These are phyloP conservation scores for Trichophyton rubrum DNA, from an alignment of 2,329 filamentous ascomycete species.

Conservation along the genomic window DNA sequence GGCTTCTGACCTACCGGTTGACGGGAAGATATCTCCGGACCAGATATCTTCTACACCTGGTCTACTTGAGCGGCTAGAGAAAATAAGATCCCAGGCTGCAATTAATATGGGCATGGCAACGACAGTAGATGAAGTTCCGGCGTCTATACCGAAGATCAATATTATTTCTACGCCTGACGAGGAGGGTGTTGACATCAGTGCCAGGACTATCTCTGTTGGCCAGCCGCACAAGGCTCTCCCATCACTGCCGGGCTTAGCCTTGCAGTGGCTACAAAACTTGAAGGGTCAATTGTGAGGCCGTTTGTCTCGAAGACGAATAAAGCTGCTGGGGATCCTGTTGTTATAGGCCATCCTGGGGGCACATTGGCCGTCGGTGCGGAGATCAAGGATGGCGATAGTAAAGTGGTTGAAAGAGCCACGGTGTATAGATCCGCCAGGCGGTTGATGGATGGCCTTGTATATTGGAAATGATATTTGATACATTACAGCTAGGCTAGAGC, in stretches of 20 bases:
- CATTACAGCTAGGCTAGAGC: too few species aligned
- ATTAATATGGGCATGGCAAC: conserved; percentile 49
- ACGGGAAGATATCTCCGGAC: conserved; percentile 40
- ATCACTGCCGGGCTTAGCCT: conserved; percentile 44
- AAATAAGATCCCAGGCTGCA: conserved; percentile 46
- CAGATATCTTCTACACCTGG: conserved; percentile 37
- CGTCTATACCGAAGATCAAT: conserved; percentile 53
- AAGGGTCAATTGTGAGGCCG: conserved; percentile 29
- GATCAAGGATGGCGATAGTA: conserved; percentile 19
- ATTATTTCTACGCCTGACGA: conserved; percentile 36
- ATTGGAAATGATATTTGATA: conserved; percentile 21
- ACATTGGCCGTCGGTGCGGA: conserved; percentile 33
- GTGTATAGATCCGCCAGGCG: conserved; percentile 39
- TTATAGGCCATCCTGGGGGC: conserved; percentile 38
- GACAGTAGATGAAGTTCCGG: conserved; percentile 34
- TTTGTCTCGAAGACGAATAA: conserved; percentile 11
- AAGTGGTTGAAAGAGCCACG: conserved; percentile 30
- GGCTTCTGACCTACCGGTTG: conserved; percentile 41
- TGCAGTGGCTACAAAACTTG: conserved; percentile 37
- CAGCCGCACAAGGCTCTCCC: conserved; percentile 45
- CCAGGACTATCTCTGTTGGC: conserved; percentile 43
- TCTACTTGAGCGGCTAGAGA: conserved; percentile 40
- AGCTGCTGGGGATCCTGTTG: conserved; percentile 16
- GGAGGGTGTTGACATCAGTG: conserved; percentile 27
- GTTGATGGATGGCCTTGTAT: conserved; percentile 37